phyloP scores from a whole-genome alignment of 768 basidiomycete species.

The Candolleomyces aberdarensis region DNA sequence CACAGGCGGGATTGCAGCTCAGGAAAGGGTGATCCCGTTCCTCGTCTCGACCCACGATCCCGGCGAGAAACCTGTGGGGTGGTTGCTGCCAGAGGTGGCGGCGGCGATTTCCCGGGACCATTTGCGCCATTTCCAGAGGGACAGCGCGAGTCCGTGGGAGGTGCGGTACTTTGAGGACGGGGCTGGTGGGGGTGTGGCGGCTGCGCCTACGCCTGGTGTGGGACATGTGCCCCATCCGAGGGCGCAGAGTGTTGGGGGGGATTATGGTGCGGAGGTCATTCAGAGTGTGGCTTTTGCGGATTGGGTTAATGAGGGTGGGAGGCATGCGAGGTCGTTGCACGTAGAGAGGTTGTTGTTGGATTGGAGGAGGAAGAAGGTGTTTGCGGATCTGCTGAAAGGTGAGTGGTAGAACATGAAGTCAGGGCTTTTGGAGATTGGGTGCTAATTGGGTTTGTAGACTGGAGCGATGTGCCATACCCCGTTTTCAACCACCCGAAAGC shows the following conservation, averaged over 20 bases:
- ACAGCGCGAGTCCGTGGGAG: slow-evolving; percentile 25
- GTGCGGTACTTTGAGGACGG: slow-evolving; percentile 18
- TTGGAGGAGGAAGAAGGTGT: slow-evolving; percentile 27
- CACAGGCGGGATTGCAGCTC: slow-evolving; percentile 4
- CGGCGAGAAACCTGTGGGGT: slow-evolving; percentile 21
- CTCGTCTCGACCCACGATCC: slow-evolving; percentile 19
- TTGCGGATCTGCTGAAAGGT: slow-evolving; percentile 28
- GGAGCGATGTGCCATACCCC: slow-evolving; percentile 33
- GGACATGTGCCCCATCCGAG: neutral
- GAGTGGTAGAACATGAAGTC: neutral
- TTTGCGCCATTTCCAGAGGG: slow-evolving; percentile 24
- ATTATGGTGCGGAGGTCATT: slow-evolving; percentile 1
- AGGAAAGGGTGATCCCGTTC: slow-evolving; percentile 26
- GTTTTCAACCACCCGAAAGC: slow-evolving; percentile 24
- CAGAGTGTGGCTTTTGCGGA: slow-evolving; percentile 25
- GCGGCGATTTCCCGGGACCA: slow-evolving; percentile 28
- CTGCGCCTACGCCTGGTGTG: neutral
- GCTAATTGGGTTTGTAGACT: slow-evolving; percentile 17
- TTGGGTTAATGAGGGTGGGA: slow-evolving; percentile 34
- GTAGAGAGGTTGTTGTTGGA: slow-evolving; percentile 26
- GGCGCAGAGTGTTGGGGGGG: neutral
- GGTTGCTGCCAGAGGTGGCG: slow-evolving; percentile 25
- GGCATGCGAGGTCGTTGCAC: slow-evolving; percentile 28
- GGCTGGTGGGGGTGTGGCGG: neutral
- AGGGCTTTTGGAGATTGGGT: neutral